Conservation (phyloP, 2,329 filamentous ascomycete species). For the Colletotrichum truncatum region DNA sequence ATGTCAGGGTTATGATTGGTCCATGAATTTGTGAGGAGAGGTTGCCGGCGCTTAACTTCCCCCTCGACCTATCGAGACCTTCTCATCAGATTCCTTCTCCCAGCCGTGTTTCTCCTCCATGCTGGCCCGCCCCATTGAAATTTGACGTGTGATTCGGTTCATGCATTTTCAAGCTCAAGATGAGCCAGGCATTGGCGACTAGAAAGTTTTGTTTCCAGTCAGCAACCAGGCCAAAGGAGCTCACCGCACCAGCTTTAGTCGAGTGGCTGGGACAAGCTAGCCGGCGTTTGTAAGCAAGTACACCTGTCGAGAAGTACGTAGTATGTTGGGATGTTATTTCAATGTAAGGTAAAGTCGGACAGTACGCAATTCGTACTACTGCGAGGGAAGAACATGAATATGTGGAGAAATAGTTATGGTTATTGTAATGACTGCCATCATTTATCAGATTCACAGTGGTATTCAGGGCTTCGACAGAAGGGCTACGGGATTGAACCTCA, state of each 20-base stretch:
- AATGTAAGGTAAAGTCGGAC: not conserved
- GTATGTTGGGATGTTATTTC: not conserved
- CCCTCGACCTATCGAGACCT: conserved; percentile 6
- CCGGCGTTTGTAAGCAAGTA: not conserved
- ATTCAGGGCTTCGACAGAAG: not conserved
- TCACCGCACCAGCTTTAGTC: conserved; percentile 11
- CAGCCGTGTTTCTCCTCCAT: not conserved
- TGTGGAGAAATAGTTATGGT: not conserved
- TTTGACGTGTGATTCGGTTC: conserved; percentile 14
- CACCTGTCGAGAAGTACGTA: not conserved
- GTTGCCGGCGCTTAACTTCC: conserved; percentile 34
- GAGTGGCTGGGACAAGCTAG: not conserved
- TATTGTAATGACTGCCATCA: not conserved
- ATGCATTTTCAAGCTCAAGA: not conserved
- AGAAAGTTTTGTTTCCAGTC: conserved; percentile 9
- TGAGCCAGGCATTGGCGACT: conserved; percentile 23
- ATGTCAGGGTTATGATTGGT: conserved; percentile 31
- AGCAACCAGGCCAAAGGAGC: not conserved
- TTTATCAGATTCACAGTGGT: not conserved
- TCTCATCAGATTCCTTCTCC: not conserved
- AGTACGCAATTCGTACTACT: not conserved
- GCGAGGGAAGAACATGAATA: not conserved
- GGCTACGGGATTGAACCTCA: not conserved
- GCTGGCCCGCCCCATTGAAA: not conserved
- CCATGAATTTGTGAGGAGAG: conserved; percentile 21